Evolutionary conservation across 2,329 filamentous ascomycete species (phyloP), one percentile per base, ranked within the genome.

Genomic region (Sporothrix pallida): DNA sequence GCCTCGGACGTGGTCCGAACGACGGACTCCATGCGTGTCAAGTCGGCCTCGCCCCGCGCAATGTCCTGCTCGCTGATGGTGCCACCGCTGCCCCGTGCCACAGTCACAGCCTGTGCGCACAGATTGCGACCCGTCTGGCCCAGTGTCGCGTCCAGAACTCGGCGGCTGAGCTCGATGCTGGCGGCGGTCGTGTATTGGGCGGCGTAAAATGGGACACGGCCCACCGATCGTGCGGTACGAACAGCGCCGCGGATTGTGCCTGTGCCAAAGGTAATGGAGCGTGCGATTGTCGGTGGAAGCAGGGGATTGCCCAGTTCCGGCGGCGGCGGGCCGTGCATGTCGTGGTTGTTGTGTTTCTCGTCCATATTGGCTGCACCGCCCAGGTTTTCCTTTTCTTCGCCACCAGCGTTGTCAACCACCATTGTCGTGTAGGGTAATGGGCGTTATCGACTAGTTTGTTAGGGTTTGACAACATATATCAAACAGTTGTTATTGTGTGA

Each of bases 251-350:
- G 86, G 17, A 88, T 88, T 2, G 89, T 90, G 72, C 88, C 85
- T 2, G 89, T 88, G 12, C 88, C 87, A 62, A 91, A 81, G 76
- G 88, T 90, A 72, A 92, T 85, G 42, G 85, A 86, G 70, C 85
- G 87, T 48, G 90, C 90, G 65, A 91, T 80, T 0, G 88, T 83
- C 1, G 81, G 77, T 0, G 90, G 90, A 0, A 92, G 84, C 20
- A 92, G 74, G 31, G 76, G 76, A 44, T 69, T 67, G 26, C 74
- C 76, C 50, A 58, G 26, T 23, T 75, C 74, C 10, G 70, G 65
- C 31, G 73, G 72, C 52, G 76, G 73, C 37, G 71, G 73, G 48
- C 67, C 67, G 67, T 69, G 67, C 67, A 54, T 54, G 67, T 69
- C 67, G 67, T 13, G 44, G 63, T 13, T 52, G 46, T 12, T 31